Base-by-base conservation (phyloP, 108 stramenopile species). In the Seminavis robusta region DNA sequence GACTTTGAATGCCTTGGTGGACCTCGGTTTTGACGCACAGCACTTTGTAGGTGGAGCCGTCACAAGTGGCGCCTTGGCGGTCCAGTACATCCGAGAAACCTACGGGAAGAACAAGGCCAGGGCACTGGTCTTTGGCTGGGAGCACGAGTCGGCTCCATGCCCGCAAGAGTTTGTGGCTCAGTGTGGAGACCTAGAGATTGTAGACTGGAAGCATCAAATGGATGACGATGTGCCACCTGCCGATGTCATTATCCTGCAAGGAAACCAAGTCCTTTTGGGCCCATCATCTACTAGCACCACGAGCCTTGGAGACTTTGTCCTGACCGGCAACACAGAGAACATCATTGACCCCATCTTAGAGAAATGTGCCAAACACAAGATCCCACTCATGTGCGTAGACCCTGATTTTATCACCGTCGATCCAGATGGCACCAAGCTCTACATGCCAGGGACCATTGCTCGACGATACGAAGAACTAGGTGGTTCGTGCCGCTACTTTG, bases 391-490 rank as follows among this genome's bases (percentile, higher is more conserved):
- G 21, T 84, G 82, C 48, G 80, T 78, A 15, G 86, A 92, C 63
- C 90, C 90, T 16, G 90, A 92, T 64, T 79, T 83, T 32, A 56
- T 85, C 40, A 65, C 71, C n/a, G 61, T 73, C 24, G 56, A 63
- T 7, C 64, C 67, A 0, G 79, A 80, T 39, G 80, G 74, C 15
- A 49, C 48, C 8, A 73, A 69, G 6, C 64, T 58, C 1, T 50
- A 84, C 47, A 92, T 92, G 90, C 90, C 86, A 0, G 90, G 78
- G 26, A 84, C 66, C 27, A 90, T 91, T 60, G 78, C 83, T 0
- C 41, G 67, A 31, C 54, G 67, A 23, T 92, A 92, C 50, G 63
- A 79, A 55, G 55, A 69, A 32, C 48, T 79, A 33, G 68, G 76
- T 7, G 90, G 90, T 0, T 10, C 28, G 8, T 67, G 67, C 16